Evolutionary conservation across 768 basidiomycete species (phyloP), one percentile per base, ranked within the genome.

Genomic region (Lactarius pseudohatsudake): DNA sequence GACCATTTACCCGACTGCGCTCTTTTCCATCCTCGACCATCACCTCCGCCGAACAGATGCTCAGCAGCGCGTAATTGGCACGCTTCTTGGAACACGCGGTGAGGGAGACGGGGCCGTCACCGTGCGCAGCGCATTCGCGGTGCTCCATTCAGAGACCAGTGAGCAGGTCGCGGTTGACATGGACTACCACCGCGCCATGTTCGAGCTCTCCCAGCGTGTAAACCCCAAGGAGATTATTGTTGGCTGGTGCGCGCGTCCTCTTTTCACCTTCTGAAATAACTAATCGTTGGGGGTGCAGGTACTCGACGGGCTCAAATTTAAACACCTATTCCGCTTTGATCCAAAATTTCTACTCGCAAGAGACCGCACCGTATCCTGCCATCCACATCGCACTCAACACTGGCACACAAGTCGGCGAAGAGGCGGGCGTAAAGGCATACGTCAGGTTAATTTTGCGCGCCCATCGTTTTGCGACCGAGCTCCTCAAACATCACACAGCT

Each of bases 241-340:
- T 50, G 96, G 96, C 71, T 98, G 96, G 96, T 97, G 73, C 68
- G 87, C 82, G 6, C 15, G n/a, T 47, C 45, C 45, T 22, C 34
- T 26, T 22, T 8, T 15, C 2, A 8, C 15, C 4, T 28, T 15
- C 86, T 90, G 30, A 90, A 87, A 75, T 92, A 94, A 75, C 85
- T 87, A 59, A 93, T 96, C 70, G 92, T 96, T 95, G 95, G 74
- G 65, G 86, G 34, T 8, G 18, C 73, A 94, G 94, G 94, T 95
- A 94, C 78, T 94, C 94, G 28, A 97, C 96, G 1, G 92, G 92
- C 65, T 89, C 92, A 15, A 86, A 86, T 70, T 83, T 98, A 64
- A 96, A 96, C 79, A 93, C 92, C 8, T 96, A 94, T 79, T 96
- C 96, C 32, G 94, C 96, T 13, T 85, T 98, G 71, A 96, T 98